phyloP scores from a whole-genome alignment of 1,284 basidiomycete genomes.

The Moesziomyces parantarcticus region DNA sequence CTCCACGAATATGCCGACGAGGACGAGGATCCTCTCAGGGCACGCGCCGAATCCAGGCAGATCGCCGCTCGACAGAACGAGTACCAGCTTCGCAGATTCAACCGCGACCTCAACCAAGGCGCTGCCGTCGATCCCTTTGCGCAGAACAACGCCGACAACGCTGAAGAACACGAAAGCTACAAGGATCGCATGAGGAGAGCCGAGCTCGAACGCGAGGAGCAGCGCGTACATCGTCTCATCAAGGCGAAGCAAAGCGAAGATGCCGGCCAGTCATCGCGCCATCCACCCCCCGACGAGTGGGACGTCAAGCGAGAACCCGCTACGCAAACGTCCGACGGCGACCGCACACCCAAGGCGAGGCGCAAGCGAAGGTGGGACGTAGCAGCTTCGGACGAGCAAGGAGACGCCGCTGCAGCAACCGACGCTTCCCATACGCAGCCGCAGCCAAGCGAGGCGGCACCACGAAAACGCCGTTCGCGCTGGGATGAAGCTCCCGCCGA shows the following conservation, averaged over 20 bases:
- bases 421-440: constrained; percentile 6
- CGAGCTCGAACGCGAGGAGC: constrained; percentile 92
- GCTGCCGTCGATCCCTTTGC: constrained; percentile 66
- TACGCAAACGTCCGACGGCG: constrained; percentile 50
- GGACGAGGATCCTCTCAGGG: constrained; percentile 89
- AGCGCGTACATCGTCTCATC: constrained; percentile 82
- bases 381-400: constrained; percentile 72
- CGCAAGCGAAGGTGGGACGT: constrained; percentile 91
- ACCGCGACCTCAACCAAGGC: constrained; percentile 56
- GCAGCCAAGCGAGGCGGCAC: constrained; percentile 67
- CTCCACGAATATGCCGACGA: constrained; percentile 93
- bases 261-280: constrained; percentile 70
- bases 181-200: constrained; percentile 95
- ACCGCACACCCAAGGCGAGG: constrained; percentile 74
- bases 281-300: constrained; percentile 65
- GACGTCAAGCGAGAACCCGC: constrained; percentile 28
- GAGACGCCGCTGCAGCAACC: constrained; percentile 69
- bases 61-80: constrained; percentile 93
- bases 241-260: constrained; percentile 84
- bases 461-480: constrained; percentile 89
- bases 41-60: constrained; percentile 89
- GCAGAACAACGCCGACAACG: constrained; percentile 72
- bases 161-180: constrained; percentile 81
- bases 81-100: constrained; percentile 92
- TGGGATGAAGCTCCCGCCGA: constrained; percentile 83